Conservation (phyloP, 2,329 filamentous ascomycete genomes). For the Coleophoma eucalyptorum region DNA sequence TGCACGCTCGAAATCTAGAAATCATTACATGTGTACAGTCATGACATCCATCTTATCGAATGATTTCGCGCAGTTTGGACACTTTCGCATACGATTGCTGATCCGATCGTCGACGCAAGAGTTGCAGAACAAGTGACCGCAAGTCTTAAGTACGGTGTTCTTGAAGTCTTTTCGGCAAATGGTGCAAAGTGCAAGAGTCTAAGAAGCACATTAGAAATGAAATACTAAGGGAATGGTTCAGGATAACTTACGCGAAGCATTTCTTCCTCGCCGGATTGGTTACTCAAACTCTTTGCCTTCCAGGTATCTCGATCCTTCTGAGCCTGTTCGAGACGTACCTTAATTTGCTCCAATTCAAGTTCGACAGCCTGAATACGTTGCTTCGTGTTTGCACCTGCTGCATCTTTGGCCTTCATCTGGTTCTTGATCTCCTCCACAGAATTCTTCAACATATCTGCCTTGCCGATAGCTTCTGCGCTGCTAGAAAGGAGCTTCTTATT, state of each 20-base stretch:
- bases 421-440: constrained; percentile 76
- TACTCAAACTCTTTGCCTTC: constrained; percentile 78
- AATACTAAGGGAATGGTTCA: constrained; percentile 7
- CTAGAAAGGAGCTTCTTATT: constrained; percentile 73
- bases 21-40: constrained; percentile 52
- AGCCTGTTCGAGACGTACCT: constrained; percentile 70
- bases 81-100: constrained; percentile 87
- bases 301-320: constrained; percentile 82
- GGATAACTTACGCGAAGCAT: constrained; percentile 72
- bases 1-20: neutral
- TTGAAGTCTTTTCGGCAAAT: constrained; percentile 94
- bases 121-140: constrained; percentile 92
- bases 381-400: constrained; percentile 44
- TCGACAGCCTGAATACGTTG: constrained; percentile 61
- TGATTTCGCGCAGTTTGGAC: constrained; percentile 86
- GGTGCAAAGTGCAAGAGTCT: constrained; percentile 80
- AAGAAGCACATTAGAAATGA: constrained; percentile 28
- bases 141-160: constrained; percentile 88
- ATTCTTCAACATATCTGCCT: constrained; percentile 66
- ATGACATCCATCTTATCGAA: constrained; percentile 92
- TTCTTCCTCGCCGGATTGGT: constrained; percentile 78
- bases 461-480: constrained; percentile 64
- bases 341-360: constrained; percentile 75
- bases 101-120: constrained; percentile 87
- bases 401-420: constrained; percentile 72